phyloP scores from a whole-genome alignment of 345 rosid species.

The Microcos paniculata region DNA sequence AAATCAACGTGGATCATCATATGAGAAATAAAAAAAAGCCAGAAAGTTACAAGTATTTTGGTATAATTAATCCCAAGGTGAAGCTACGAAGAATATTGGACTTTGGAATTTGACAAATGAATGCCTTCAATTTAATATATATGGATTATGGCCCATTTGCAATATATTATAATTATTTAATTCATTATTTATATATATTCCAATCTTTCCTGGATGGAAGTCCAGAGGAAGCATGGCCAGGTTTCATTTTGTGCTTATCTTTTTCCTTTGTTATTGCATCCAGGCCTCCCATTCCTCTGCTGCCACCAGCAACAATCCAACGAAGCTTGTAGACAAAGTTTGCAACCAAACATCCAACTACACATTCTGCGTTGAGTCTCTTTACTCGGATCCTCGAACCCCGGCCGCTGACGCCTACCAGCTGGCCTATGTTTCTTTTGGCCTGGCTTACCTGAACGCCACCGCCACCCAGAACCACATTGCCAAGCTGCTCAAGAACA shows the following conservation, averaged over 20 bases:
- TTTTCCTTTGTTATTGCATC: background rate
- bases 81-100: too few species aligned
- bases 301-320: background rate
- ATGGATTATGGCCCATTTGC: too few species aligned
- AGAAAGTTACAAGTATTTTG: too few species aligned
- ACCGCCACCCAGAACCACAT: conserved; percentile 28
- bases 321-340: conserved; percentile 27
- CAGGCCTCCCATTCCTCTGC: background rate
- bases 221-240: background rate
- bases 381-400: conserved; percentile 43
- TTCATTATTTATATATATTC: too few species aligned
- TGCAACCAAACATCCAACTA: conserved; percentile 32
- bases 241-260: background rate
- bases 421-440: conserved; percentile 39
- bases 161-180: too few species aligned
- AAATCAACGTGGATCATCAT: too few species aligned
- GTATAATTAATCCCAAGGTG: too few species aligned
- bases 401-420: conserved; percentile 32
- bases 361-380: conserved; percentile 36
- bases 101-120: too few species aligned
- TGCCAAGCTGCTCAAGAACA: conserved; percentile 12
- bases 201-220: too few species aligned
- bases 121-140: too few species aligned
- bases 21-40: too few species aligned
- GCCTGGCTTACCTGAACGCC: conserved; percentile 36